phyloP scores from a whole-genome alignment of 2,329 filamentous ascomycete species.

The Aspergillus clavatus region DNA sequence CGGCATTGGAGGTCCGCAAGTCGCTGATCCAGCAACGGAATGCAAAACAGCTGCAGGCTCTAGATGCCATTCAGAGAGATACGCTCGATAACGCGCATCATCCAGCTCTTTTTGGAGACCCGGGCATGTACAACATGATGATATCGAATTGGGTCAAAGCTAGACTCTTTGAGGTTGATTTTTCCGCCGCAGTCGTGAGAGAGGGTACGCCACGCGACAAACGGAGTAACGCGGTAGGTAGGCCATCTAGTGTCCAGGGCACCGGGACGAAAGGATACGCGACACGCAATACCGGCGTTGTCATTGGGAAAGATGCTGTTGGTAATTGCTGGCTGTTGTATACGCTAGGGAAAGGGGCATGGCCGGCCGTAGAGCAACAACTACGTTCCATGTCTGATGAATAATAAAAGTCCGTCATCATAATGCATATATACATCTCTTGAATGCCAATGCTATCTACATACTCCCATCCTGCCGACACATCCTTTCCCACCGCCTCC shows the following conservation, averaged over 20 bases:
- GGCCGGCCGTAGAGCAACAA: constrained; percentile 10
- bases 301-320: constrained; percentile 30
- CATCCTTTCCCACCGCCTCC: not conserved
- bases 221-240: constrained; percentile 5
- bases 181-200: constrained; percentile 25
- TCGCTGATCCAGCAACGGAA: constrained; percentile 16
- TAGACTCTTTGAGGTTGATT: constrained; percentile 37
- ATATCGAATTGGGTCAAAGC: constrained; percentile 41
- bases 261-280: constrained; percentile 2
- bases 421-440: too few relatives aligned
- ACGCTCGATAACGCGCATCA: constrained; percentile 5
- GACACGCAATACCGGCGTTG: constrained; percentile 16
- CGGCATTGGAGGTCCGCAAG: constrained; percentile 12
- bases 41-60: constrained; percentile 16
- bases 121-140: constrained; percentile 29
- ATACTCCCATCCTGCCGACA: not conserved
- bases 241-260: constrained; percentile 11
- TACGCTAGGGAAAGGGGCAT: constrained; percentile 17
- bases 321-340: constrained; percentile 32
- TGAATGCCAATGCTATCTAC: too few relatives aligned
- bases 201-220: not conserved
- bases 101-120: constrained; percentile 30
- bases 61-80: constrained; percentile 7
- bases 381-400: not conserved
- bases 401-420: not conserved